A percentile compares a stretch with the other conserved stretches of the same genome.
Conservation (phyloP, 2,329 filamentous ascomycete genomes). For the Stachybotrys elegans region DNA sequence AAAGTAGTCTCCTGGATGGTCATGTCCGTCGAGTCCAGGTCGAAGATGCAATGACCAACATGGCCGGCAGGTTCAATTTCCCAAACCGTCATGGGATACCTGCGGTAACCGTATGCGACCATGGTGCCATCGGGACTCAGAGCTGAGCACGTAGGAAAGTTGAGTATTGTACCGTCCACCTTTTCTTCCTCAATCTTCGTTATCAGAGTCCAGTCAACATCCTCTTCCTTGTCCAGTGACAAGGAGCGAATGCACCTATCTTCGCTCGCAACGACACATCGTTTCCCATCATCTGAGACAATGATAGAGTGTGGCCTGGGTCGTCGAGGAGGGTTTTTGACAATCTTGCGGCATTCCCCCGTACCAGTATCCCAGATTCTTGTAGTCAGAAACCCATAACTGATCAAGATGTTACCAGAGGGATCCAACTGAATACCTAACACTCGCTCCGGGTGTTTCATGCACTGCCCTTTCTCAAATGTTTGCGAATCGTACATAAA, state of each 20-base stretch:
- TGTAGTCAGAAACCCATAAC: conserved; percentile 19
- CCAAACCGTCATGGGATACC: conserved; percentile 23
- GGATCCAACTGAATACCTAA: conserved; percentile 15
- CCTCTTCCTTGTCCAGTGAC: conserved; percentile 9
- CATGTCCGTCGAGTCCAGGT: conserved; percentile 10
- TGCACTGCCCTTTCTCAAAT: background rate
- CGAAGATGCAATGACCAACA: conserved; percentile 19
- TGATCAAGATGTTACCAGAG: conserved; percentile 14
- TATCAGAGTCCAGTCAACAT: conserved; percentile 11
- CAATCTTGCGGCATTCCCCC: conserved; percentile 15
- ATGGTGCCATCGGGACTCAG: conserved; percentile 20
- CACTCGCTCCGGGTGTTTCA: conserved; percentile 14
- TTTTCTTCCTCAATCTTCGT: conserved; percentile 15
- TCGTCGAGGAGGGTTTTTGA: conserved; percentile 14
- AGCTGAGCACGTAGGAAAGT: conserved; percentile 18
- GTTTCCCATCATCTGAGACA: conserved; percentile 12
- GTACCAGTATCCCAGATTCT: conserved; percentile 20
- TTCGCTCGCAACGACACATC: conserved; percentile 16
- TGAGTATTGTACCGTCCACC: conserved; percentile 18
- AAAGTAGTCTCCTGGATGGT: conserved; percentile 3
- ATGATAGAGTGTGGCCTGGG: conserved; percentile 18
- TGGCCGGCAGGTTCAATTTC: conserved; percentile 17
- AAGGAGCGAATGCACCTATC: conserved; percentile 15
- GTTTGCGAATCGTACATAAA: background rate
- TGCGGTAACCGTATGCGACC: conserved; percentile 22